Conservation (phyloP, 768 basidiomycete species). For the Mycena olivaceomarginata region DNA sequence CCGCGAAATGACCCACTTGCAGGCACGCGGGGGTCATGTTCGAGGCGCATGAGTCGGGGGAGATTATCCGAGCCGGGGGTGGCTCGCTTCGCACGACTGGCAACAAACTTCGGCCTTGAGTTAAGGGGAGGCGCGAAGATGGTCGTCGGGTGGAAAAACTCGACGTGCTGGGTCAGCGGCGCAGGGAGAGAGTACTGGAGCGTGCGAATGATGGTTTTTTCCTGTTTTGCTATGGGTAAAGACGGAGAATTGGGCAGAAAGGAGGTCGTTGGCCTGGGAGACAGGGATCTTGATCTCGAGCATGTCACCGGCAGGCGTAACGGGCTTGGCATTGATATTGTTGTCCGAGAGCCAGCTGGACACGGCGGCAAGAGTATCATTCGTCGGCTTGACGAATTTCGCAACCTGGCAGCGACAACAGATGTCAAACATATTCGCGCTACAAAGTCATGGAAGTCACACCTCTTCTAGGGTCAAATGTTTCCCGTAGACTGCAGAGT, state of each 20-base stretch:
- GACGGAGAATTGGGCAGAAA: conserved; percentile 42
- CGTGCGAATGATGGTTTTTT: conserved; percentile 43
- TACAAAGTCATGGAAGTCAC: conserved; percentile 1
- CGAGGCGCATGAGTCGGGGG: conserved; percentile 44
- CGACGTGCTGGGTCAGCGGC: conserved; percentile 38
- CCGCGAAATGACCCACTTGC: conserved; percentile 15
- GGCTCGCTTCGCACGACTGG: conserved; percentile 10
- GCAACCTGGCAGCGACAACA: conserved; percentile 51
- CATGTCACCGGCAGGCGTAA: conserved; percentile 48
- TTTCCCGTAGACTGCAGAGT: conserved; percentile 20
- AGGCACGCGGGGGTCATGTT: conserved; percentile 48
- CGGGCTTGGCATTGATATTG: conserved; percentile 47
- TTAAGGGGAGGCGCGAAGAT: conserved; percentile 37
- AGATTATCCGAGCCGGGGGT: conserved; percentile 32
- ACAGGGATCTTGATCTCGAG: conserved; percentile 44
- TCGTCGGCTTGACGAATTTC: conserved; percentile 57
- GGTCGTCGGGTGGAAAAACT: conserved; percentile 48
- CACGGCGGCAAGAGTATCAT: conserved; percentile 55
- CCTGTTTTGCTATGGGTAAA: conserved; percentile 36
- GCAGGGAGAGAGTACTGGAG: conserved; percentile 48
- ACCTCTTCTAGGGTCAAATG: conserved; percentile 26
- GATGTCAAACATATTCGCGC: background rate
- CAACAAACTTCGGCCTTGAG: conserved; percentile 10
- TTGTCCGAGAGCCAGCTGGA: conserved; percentile 59
- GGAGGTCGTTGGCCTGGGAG: conserved; percentile 44